Base-by-base conservation (phyloP, 1,284 basidiomycete genomes). In the Athelia psychrophila region DNA sequence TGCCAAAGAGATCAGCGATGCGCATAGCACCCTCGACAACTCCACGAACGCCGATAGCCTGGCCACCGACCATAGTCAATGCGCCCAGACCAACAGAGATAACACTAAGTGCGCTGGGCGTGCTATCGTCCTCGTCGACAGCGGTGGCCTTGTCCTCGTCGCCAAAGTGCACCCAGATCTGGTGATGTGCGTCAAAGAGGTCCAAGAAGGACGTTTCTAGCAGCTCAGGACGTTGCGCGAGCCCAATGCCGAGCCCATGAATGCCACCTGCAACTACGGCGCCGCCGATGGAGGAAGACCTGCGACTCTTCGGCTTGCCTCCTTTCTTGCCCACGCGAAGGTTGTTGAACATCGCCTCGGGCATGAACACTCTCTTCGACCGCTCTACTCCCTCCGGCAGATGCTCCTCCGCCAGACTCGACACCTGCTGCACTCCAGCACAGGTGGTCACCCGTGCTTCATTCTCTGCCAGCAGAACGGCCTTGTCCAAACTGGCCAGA, bases 341-440 rank as follows among this genome's bases (percentile, higher is more conserved):
- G n/a, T n/a, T n/a, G 48, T 80, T 81, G 73, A 99, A 99, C 97
- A 99, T 99, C 18, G 92, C 95, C 64, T 95, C 88, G 12, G 96
- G 92, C 73, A 94, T 86, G 77, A 99, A 99, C 12, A 95, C 84
- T 9, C 94, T 79, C 51, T 83, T 80, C 40, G 83, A 85, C 44
- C 88, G 78, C 65, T 93, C 89, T n/a, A 91, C 90, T 51, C 84
- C 87, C 25, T 79, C 78, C 0, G 95, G 94, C 10, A 98, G 80
- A 68, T 93, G 85, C 53, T 77, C 76, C 56, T 95, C 88, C 24
- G 86, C 94, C 6, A 97, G 72, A 25, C 79, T 73, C 47, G 76
- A 75, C 53, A 98, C 84, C 57, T 79, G 76, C 49, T 81, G 71
- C 12, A 99, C 91, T 44, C 91, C 86, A 4, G 74, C 68, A 3